Evolutionary conservation across 768 basidiomycete genomes (phyloP), one percentile per base, ranked within the genome.

Genomic region (Nevesoporus exiguus): DNA sequence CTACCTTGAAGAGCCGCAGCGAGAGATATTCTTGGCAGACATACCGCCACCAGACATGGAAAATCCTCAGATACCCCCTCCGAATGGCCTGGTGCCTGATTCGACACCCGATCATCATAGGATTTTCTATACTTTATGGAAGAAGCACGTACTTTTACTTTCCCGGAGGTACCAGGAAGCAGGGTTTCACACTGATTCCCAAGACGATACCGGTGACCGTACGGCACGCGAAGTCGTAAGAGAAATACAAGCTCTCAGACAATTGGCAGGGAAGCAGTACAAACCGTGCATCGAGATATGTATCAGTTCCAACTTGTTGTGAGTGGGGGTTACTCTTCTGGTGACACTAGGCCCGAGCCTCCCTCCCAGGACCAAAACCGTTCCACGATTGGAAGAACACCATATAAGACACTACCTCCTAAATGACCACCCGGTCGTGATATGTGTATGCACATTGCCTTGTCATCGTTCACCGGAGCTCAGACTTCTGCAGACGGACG

Each of bases 251-350:
- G 41, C 47, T 14, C 55, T 66, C 3, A 54, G 57, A 36, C 27
- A 47, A 3, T 47, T 63, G n/a, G 45, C 54, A 5, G 56, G 47
- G 3, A 56, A 55, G 14, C 58, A 62, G 24, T 77, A 81, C 34
- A 80, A 80, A 40, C 78, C 75, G 21, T 82, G 82, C 64, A 79
- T 93, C 37, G 91, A 93, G 69, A 85, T 93, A 40, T 93, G 91
- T 65, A 76, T 93, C 27, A 85, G 79, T 17, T 92, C 90, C 0
- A 93, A 93, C 69, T 63, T 93, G 11, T 58, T 90, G 83, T 88
- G 65, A 49, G 85, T 72, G 11, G 2, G n/a, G 14, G n/a, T 36
- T 7, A 6, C 9, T 15, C 49, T 58, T 42, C 36, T 22, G 29
- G 27, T 21, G 14, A 40, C 22, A 36, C n/a, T 29, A 41, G 46